A percentile compares a stretch with the other conserved stretches of the same genome.
Conservation (phyloP, 805 yeast species). For the Yamadazyma olivae region DNA sequence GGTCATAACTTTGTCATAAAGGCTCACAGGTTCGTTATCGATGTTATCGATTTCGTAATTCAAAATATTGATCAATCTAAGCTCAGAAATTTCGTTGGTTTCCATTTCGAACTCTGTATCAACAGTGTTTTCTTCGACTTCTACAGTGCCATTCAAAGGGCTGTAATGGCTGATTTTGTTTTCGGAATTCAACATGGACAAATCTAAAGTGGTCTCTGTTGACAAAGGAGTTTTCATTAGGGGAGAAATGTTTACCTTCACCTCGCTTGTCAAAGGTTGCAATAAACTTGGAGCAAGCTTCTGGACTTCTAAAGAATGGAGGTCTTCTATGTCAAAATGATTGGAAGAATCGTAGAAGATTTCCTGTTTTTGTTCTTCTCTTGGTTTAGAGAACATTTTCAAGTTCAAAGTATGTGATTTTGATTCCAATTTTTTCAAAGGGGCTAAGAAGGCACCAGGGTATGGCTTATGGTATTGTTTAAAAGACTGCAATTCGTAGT, state of each 20-base stretch:
- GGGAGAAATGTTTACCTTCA: conserved; percentile 8
- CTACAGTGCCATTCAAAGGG: neutral
- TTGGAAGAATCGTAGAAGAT: conserved; percentile 7
- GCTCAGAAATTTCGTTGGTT: conserved; percentile 9
- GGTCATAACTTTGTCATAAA: conserved; percentile 16
- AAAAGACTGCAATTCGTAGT: conserved; percentile 5
- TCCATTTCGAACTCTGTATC: neutral
- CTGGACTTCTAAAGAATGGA: conserved; percentile 3
- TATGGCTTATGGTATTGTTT: neutral
- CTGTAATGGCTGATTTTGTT: too few species aligned
- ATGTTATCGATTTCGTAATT: conserved; percentile 13
- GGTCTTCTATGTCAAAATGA: conserved; percentile 4
- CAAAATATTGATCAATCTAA: conserved; percentile 14
- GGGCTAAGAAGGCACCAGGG: conserved; percentile 6
- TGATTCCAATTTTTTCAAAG: conserved; percentile 1
- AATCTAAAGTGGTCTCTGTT: conserved; percentile 1
- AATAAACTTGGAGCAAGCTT: neutral
- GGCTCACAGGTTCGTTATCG: neutral
- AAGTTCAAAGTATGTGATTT: neutral
- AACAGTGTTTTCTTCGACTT: neutral
- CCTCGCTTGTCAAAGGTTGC: neutral
- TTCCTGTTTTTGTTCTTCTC: neutral
- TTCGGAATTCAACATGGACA: conserved; percentile 7
- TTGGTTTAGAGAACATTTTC: neutral
- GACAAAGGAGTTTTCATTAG: conserved; percentile 12